These are phyloP conservation scores for Cryphonectria naterciae DNA, from an alignment of 2,329 filamentous ascomycete species.

Conservation along the genomic window DNA sequence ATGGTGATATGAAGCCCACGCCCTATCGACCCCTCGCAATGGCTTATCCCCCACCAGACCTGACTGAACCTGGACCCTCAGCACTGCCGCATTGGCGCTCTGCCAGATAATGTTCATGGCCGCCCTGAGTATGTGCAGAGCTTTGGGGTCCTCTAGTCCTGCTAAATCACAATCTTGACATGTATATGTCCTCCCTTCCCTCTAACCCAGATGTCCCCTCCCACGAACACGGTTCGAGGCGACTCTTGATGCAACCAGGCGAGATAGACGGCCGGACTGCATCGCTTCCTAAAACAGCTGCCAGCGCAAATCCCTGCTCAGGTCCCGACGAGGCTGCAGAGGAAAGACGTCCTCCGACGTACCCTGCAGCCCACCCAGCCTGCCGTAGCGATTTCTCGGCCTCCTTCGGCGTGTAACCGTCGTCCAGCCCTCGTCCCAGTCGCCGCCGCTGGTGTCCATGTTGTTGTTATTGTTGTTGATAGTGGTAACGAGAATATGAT, in stretches of 20 bases:
- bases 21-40: background rate
- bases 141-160: too few relatives aligned
- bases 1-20: background rate
- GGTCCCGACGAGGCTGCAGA: constrained; percentile 5
- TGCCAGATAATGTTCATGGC: constrained; percentile 12
- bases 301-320: background rate
- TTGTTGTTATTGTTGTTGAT: background rate
- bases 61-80: background rate
- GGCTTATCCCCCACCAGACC: too few relatives aligned
- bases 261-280: background rate
- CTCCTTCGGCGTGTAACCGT: background rate
- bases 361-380: background rate
- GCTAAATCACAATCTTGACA: background rate
- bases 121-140: constrained; percentile 13
- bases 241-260: background rate
- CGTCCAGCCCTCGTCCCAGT: background rate
- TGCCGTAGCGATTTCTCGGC: background rate
- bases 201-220: background rate
- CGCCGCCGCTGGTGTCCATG: background rate
- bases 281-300: constrained; percentile 10
- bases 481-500: background rate
- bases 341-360: background rate
- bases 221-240: background rate
- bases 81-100: constrained; percentile 18
- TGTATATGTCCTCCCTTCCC: background rate